phyloP scores from a whole-genome alignment of 1,284 basidiomycete species.

The Puccinia sorghi region DNA sequence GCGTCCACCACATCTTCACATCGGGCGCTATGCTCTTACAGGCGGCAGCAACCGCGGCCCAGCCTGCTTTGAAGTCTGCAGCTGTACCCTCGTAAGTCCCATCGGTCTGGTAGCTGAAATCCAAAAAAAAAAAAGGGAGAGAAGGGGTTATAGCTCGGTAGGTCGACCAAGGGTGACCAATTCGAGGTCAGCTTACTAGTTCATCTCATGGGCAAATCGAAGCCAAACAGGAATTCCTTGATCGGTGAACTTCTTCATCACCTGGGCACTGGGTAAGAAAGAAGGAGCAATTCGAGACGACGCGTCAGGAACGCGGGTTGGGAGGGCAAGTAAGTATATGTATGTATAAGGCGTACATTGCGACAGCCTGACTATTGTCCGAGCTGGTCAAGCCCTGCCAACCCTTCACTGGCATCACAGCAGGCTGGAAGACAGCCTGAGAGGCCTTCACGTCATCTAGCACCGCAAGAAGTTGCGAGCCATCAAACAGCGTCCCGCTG shows the following conservation, averaged over 20 bases:
- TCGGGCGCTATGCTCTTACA: slow-evolving; percentile 55
- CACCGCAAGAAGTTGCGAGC: slow-evolving; percentile 56
- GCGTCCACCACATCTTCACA: slow-evolving; percentile 57
- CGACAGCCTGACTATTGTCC: slow-evolving; percentile 57
- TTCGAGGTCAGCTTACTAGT: slow-evolving; percentile 51
- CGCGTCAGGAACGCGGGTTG: not conserved
- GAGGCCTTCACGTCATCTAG: slow-evolving; percentile 57
- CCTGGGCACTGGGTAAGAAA: slow-evolving; percentile 50
- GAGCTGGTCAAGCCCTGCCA: slow-evolving; percentile 54
- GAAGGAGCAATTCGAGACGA: not conserved
- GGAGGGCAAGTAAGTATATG: not conserved
- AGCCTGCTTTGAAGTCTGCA: slow-evolving; percentile 58
- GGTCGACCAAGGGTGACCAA: not conserved
- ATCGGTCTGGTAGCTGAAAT: slow-evolving; percentile 51
- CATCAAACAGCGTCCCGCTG: slow-evolving; percentile 57
- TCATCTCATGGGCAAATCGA: slow-evolving; percentile 58
- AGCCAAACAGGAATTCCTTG: slow-evolving; percentile 59
- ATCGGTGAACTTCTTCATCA: slow-evolving; percentile 60
- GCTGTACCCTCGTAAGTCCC: slow-evolving; percentile 56
- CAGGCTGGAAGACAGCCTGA: slow-evolving; percentile 59
- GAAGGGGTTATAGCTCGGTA: too few relatives aligned
- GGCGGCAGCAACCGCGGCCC: slow-evolving; percentile 57
- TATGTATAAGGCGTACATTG: slow-evolving; percentile 19
- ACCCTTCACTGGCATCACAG: slow-evolving; percentile 55
- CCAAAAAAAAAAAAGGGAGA: too few relatives aligned